Evolutionary conservation across 805 yeast genomes (phyloP).

Genomic region (Candida argentea): DNA sequence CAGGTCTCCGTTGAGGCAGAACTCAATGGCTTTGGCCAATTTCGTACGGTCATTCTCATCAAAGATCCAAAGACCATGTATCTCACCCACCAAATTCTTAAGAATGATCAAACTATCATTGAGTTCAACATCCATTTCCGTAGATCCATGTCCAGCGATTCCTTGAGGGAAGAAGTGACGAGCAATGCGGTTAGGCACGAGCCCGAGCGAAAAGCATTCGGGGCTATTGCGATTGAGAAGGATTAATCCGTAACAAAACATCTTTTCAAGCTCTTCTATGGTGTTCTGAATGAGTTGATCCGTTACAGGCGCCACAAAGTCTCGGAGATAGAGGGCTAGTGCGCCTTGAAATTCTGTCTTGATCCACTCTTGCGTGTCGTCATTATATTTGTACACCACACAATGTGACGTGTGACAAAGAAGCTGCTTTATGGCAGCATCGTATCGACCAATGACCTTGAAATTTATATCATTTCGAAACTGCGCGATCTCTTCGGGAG

Average conservation of each 20-base stretch:
- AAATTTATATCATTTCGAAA: conserved; percentile 61
- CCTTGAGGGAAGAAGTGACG: conserved; percentile 32
- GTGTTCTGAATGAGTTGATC: conserved; percentile 9
- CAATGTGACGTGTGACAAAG: conserved; percentile 63
- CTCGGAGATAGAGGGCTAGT: conserved; percentile 52
- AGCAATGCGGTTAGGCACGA: conserved; percentile 45
- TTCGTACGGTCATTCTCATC: conserved; percentile 56
- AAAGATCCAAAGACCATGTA: conserved; percentile 73
- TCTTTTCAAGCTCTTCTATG: conserved; percentile 27
- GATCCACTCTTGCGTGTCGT: conserved; percentile 52
- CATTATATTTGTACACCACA: conserved; percentile 56
- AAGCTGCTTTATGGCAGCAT: conserved; percentile 58
- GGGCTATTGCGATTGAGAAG: conserved; percentile 60
- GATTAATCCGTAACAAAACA: conserved; percentile 58
- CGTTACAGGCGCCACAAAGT: conserved; percentile 14
- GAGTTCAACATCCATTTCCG: conserved; percentile 54
- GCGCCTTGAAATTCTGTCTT: conserved; percentile 66
- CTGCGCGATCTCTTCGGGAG: conserved; percentile 42
- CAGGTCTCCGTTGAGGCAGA: too few relatives aligned
- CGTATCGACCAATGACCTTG: conserved; percentile 71
- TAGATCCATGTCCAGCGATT: conserved; percentile 18
- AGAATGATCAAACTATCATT: conserved; percentile 63
- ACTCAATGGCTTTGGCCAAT: conserved; percentile 37
- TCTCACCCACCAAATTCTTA: conserved; percentile 56
- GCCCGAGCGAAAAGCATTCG: conserved; percentile 62